Base-by-base conservation (phyloP, 805 yeast genomes). In the Lachancea meyersii region DNA sequence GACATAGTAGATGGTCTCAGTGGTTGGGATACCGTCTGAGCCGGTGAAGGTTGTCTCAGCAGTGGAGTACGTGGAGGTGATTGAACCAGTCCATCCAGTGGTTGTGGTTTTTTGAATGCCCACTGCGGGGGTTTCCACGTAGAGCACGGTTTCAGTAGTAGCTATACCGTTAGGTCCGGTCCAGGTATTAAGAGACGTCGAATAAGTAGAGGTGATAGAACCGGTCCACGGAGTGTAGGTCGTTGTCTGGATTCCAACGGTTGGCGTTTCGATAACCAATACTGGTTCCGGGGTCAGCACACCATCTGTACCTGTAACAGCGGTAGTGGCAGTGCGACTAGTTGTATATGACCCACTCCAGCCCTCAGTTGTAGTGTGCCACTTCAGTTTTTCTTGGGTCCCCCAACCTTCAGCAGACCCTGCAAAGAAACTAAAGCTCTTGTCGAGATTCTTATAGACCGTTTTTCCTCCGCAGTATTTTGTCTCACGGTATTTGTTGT, bases 211-310 rank as follows among this genome's bases (percentile, higher is more conserved):
- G 1, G 49, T 43, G 9, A 19, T 22, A 9, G 43, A 6, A 7
- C 52, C 49, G n/a, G 47, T 30, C 40, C 50, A 49, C 13, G 35
- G 41, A 17, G 37, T 42, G 40, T 32, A 37, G 9, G 48, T 46
- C 11, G 43, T 40, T 8, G 38, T 18, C 23, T 18, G 14, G 19
- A 18, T 36, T 9, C 24, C 40, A 28, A 28, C 40, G 16, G 38
- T 28, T 31, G 54, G 54, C 1, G 54, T 50, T 23, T 48, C 49
- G 4, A 50, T 47, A 31, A 35, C 38, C 35, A 44, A 44, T n/a
- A 46, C 17, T 3, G 51, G 43, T 16, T 38, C 40, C 17, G 47
- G 43, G 1, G 52, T 51, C 16, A 37, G 30, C 13, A 19, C 38
- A 14, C 51, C 50, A 37, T 46, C 48, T 6, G 47, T 18, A 4